These are phyloP conservation scores for Cadophora malorum DNA, from an alignment of 2,329 filamentous ascomycete genomes.

Conservation along the genomic window DNA sequence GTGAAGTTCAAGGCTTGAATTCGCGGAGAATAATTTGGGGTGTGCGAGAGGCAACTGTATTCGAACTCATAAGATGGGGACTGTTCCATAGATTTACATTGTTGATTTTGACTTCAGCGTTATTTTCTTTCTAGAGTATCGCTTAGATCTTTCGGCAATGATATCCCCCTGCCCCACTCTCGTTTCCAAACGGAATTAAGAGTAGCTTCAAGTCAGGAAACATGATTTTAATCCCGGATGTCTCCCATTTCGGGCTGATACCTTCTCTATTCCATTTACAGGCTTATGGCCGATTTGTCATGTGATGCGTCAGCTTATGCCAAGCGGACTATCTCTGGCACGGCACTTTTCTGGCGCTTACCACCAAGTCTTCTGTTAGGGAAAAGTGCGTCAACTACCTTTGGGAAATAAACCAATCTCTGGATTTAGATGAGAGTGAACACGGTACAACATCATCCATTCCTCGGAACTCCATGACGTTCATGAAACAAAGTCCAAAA, in stretches of 20 bases:
- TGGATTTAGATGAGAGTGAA: neutral
- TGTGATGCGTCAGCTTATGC: slow-evolving; percentile 1
- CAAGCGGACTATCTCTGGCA: neutral
- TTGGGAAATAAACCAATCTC: neutral
- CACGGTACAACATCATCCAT: neutral
- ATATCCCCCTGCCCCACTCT: no score
- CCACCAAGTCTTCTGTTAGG: neutral
- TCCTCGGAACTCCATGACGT: neutral
- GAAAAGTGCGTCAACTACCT: no score
- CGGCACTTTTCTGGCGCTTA: neutral
- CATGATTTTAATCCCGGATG: no score
- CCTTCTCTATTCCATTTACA: no score
- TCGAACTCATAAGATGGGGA: neutral
- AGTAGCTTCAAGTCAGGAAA: no score
- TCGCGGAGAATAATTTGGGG: neutral
- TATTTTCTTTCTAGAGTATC: no score
- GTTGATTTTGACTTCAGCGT: no score
- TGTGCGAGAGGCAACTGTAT: neutral
- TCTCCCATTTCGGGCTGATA: no score
- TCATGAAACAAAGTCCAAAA: neutral
- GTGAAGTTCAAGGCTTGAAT: slow-evolving; percentile 1
- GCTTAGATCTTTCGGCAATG: no score
- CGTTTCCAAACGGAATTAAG: no score
- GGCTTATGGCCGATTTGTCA: neutral
- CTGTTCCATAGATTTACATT: no score